Evolutionary conservation across 306 rosid species (phyloP).

Genomic region (Elaeagnus macrophylla): DNA sequence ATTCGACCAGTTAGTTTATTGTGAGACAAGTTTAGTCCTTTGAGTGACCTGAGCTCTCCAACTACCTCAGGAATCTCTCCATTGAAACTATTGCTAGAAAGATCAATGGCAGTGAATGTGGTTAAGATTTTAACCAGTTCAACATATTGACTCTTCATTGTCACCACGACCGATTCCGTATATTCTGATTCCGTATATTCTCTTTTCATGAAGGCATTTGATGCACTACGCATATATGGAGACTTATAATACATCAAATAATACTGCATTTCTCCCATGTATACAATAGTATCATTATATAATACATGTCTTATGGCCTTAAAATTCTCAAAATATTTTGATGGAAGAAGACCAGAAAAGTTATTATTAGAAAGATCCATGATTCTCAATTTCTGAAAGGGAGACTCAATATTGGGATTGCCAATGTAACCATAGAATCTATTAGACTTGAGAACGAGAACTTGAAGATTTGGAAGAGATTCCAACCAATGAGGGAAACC

Average conservation of each 20-base stretch:
- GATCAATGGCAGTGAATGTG: constrained; percentile 2
- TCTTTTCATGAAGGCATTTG: no score
- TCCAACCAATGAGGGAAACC: constrained; percentile 9
- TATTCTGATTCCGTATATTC: no score
- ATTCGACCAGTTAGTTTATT: not conserved
- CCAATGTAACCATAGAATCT: not conserved
- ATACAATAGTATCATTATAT: not conserved
- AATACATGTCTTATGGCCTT: not conserved
- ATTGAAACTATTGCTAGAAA: not conserved
- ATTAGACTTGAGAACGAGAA: constrained; percentile 3
- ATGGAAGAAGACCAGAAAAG: constrained; percentile 8
- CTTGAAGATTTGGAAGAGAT: not conserved
- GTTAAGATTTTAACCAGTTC: constrained; percentile 1
- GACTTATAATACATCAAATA: no score
- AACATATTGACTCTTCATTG: not conserved
- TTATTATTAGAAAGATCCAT: constrained; percentile 7
- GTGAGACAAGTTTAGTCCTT: not conserved
- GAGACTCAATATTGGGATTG: not conserved
- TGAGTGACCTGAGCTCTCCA: constrained; percentile 3
- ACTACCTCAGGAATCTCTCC: not conserved
- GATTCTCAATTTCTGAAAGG: not conserved
- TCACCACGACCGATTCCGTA: not conserved
- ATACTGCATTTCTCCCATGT: not conserved
- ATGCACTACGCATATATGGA: no score
- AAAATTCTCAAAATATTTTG: not conserved